Base-by-base conservation (phyloP, 2,329 filamentous ascomycete genomes). In the Simplicillium sp. region DNA sequence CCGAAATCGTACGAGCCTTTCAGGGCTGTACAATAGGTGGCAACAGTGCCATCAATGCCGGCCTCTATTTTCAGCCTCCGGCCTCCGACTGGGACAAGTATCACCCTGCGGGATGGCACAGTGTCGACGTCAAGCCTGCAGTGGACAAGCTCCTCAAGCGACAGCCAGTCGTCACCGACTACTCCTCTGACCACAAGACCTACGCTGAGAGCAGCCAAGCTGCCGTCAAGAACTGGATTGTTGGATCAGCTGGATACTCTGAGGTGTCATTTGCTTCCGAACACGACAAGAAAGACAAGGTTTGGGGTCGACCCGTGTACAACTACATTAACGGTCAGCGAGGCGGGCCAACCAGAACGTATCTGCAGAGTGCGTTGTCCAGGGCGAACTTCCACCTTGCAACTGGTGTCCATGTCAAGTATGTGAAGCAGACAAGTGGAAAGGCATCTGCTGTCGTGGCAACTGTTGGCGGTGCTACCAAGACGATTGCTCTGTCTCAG, bases 21-120 rank as follows among this genome's bases (percentile, higher is more conserved):
- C 61, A 66, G 17, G 73, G 65, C 20, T 77, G 73, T 50, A 67
- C 68, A 0, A 58, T 74, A 12, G 71, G 71, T 5, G 71, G 71
- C 8, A 66, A 63, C 42, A 70, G 66, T 36, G 70, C 71, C 9
- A 70, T 75, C 53, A 75, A 75, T 41, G 71, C 71, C 6, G 70
- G 70, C 8, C 51, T 75, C 1, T 74, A 65, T 51, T 73, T 74
- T 45, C 64, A 74, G 44, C 71, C 71, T 6, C 71, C 71, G 1
- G 64, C 67, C 1, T 67, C 66, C 2, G 71, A 75, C 46, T 75
- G 67, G 60, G 67, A 75, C 48, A 52, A 61, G 7, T 73, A 70
- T 38, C 66, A 67, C 39, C 69, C 69, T 0, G 45, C 53, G 0
- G 68, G 66, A 12, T 76, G 72, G 72, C 73, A 71, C 50, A 68